Evolutionary conservation across 768 basidiomycete species (phyloP).

Genomic region (Stropharia rugosoannulata): DNA sequence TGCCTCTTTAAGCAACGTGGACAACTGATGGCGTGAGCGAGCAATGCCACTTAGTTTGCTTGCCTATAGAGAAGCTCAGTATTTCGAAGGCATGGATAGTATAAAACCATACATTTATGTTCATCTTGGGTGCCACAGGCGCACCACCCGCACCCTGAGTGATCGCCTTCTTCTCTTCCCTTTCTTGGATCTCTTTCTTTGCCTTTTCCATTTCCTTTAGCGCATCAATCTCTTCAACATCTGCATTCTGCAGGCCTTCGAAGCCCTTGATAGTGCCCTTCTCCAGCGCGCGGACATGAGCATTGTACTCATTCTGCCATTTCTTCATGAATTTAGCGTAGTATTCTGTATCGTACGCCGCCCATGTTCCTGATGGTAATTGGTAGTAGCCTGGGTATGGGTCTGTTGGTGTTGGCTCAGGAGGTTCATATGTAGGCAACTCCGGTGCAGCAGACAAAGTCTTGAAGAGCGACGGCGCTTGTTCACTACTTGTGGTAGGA

Average conservation of each 20-base stretch:
- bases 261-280: slow-evolving; percentile 68
- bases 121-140: slow-evolving; percentile 78
- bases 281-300: slow-evolving; percentile 70
- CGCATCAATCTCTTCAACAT: slow-evolving; percentile 65
- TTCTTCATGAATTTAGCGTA: slow-evolving; percentile 67
- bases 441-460: slow-evolving; percentile 66
- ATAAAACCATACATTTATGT: slow-evolving; percentile 58
- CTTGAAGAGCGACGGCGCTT: slow-evolving; percentile 24
- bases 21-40: slow-evolving; percentile 72
- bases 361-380: slow-evolving; percentile 79
- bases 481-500: neutral
- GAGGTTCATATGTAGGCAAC: slow-evolving; percentile 66
- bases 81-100: neutral
- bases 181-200: slow-evolving; percentile 69
- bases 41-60: slow-evolving; percentile 73
- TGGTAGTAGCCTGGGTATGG: slow-evolving; percentile 88
- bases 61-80: slow-evolving; percentile 40
- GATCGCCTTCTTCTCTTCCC: slow-evolving; percentile 74
- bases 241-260: slow-evolving; percentile 56
- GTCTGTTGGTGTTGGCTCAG: slow-evolving; percentile 72
- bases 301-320: slow-evolving; percentile 74
- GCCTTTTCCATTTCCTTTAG: slow-evolving; percentile 77
- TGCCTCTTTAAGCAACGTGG: slow-evolving; percentile 79
- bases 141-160: slow-evolving; percentile 58
- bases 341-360: slow-evolving; percentile 67